phyloP scores from a whole-genome alignment of 352 stramenopile genomes.

The Globisporangium irregulare region DNA sequence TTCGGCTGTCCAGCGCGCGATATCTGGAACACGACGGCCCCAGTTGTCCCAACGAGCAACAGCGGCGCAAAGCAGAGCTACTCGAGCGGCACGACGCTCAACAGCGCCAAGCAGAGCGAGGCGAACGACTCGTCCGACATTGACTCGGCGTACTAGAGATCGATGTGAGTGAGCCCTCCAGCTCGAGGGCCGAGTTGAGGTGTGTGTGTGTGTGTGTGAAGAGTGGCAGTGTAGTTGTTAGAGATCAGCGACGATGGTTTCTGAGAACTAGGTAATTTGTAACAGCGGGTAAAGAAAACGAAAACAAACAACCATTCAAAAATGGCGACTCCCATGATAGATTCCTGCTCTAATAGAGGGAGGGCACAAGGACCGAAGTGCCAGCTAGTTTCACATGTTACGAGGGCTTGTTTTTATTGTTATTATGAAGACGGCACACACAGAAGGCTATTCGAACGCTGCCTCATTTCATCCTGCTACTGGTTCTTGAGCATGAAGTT shows the following conservation, averaged over 20 bases:
- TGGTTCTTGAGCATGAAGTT: constrained; percentile 91
- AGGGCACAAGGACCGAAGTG: too few species aligned
- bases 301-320: neutral
- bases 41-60: neutral
- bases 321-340: neutral
- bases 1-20: neutral
- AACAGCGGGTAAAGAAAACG: neutral
- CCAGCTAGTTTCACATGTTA: neutral
- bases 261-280: neutral
- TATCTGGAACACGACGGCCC: neutral
- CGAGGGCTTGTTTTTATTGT: neutral
- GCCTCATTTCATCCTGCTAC: neutral
- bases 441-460: constrained; percentile 3
- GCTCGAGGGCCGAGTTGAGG: too few species aligned
- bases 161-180: too few species aligned
- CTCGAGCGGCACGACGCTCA: neutral
- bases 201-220: neutral
- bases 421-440: neutral
- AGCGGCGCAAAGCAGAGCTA: neutral
- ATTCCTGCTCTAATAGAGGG: neutral
- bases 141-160: neutral
- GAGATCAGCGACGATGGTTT: neutral
- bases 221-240: neutral
- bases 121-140: neutral
- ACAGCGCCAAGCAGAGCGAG: neutral